These are phyloP conservation scores for Lolium perenne DNA, from an alignment of 176 grass and related monocot species.

Conservation along the genomic window DNA sequence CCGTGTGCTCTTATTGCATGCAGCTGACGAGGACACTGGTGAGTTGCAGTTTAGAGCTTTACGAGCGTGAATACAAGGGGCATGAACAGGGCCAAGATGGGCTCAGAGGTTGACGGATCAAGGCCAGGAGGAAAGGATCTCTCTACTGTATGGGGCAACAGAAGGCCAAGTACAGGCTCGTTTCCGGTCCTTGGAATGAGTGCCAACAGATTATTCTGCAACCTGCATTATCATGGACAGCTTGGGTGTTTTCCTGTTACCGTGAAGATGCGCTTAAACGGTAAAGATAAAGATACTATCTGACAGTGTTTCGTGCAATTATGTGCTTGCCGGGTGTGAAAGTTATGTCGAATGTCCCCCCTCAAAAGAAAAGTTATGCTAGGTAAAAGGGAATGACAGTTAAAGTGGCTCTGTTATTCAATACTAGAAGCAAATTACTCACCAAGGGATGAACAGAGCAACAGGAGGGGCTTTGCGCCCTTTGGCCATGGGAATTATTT, in stretches of 20 bases:
- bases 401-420: slow-evolving; percentile 15
- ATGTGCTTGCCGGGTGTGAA: slow-evolving; percentile 13
- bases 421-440: slow-evolving; percentile 15
- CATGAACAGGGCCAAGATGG: slow-evolving; percentile 56
- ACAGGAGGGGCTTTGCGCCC: slow-evolving; percentile 20
- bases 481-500: slow-evolving; percentile 51
- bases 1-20: slow-evolving; percentile 45
- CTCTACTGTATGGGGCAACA: slow-evolving; percentile 51
- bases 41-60: slow-evolving; percentile 47
- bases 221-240: slow-evolving; percentile 28
- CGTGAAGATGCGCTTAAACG: slow-evolving; percentile 35
- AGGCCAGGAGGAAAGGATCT: slow-evolving; percentile 52
- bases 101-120: slow-evolving; percentile 54
- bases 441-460: slow-evolving; percentile 39
- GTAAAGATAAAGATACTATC: slow-evolving; percentile 17
- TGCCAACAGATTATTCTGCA: slow-evolving; percentile 47
- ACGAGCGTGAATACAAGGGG: slow-evolving; percentile 33
- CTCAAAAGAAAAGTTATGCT: background rate
- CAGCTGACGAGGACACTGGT: slow-evolving; percentile 53
- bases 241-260: slow-evolving; percentile 34
- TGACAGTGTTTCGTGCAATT: slow-evolving; percentile 28
- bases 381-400: background rate
- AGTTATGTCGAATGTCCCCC: background rate
- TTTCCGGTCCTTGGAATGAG: slow-evolving; percentile 49
- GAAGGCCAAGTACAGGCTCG: slow-evolving; percentile 47